phyloP scores from a whole-genome alignment of 192 early-diverging fungal genomes.

The Backusella parvicylindrica region DNA sequence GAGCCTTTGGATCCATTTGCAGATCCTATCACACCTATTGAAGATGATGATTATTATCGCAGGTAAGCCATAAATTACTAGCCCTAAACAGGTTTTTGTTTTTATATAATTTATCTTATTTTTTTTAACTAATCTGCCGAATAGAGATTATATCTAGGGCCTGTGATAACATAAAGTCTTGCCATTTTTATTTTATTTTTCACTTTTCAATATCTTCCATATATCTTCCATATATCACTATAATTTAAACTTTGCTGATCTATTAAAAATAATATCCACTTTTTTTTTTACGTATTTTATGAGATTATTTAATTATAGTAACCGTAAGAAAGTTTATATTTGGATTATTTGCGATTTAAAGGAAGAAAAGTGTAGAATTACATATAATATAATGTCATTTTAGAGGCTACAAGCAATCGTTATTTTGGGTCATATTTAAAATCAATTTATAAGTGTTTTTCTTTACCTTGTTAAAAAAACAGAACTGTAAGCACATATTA shows the following conservation, averaged over 20 bases:
- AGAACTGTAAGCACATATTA: not conserved
- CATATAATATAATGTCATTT: no score
- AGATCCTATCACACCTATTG: conserved; percentile 27
- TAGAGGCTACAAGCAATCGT: no score
- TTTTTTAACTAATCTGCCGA: not conserved
- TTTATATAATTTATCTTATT: not conserved
- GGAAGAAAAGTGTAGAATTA: no score
- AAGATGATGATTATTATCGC: conserved; percentile 10
- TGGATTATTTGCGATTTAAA: no score
- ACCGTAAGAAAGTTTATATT: no score
- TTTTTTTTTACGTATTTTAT: not conserved
- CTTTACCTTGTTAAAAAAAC: no score
- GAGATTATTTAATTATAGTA: not conserved
- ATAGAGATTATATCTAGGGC: not conserved
- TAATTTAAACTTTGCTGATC: not conserved
- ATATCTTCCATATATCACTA: not conserved
- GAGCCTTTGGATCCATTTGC: conserved; percentile 29
- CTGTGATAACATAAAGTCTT: not conserved
- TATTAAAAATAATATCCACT: not conserved
- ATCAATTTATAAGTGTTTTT: no score
- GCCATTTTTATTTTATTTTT: not conserved
- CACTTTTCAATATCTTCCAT: not conserved
- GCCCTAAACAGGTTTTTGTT: not conserved
- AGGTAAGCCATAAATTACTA: not conserved
- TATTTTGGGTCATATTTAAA: no score